phyloP scores from a whole-genome alignment of 2,329 filamentous ascomycete species.

The Pyrenochaeta sp. region DNA sequence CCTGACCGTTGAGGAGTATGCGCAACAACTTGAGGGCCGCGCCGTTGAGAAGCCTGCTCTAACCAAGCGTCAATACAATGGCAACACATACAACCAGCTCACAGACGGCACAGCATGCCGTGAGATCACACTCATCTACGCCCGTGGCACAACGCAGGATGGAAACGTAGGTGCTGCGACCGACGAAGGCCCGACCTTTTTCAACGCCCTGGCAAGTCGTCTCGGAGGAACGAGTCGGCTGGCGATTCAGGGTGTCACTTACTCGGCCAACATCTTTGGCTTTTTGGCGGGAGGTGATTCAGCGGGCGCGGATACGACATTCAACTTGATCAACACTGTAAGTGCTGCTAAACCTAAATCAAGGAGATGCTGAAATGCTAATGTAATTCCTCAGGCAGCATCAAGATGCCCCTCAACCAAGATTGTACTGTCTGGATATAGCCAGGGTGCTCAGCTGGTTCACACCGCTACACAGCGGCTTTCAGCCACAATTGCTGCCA shows the following conservation, averaged over 20 bases:
- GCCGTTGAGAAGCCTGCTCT: slow-evolving; percentile 12
- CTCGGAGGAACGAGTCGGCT: slow-evolving; percentile 54
- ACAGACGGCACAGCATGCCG: slow-evolving; percentile 51
- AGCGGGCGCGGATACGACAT: slow-evolving; percentile 55
- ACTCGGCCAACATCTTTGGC: slow-evolving; percentile 55
- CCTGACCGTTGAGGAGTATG: slow-evolving; percentile 35
- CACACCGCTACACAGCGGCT: slow-evolving; percentile 54
- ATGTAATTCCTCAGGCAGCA: slow-evolving; percentile 17
- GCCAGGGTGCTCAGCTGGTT: slow-evolving; percentile 53
- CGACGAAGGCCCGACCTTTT: slow-evolving; percentile 58
- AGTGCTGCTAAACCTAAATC: slow-evolving; percentile 28
- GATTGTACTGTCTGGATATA: slow-evolving; percentile 42
- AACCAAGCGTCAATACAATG: slow-evolving; percentile 30
- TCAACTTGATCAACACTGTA: slow-evolving; percentile 44
- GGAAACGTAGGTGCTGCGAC: slow-evolving; percentile 61
- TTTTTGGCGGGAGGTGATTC: slow-evolving; percentile 59
- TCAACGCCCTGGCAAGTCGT: slow-evolving; percentile 53
- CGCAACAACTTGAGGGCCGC: slow-evolving; percentile 28
- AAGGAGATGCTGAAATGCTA: neutral
- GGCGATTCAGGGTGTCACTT: slow-evolving; percentile 65
- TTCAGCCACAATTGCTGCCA: slow-evolving; percentile 27
- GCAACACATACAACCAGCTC: slow-evolving; percentile 41
- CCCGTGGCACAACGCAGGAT: slow-evolving; percentile 62
- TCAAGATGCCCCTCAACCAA: slow-evolving; percentile 38
- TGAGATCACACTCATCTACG: slow-evolving; percentile 62